Evolutionary conservation across 257 asterid species (phyloP), one percentile per base, ranked within the genome.

Genomic region (Handroanthus guayacan): DNA sequence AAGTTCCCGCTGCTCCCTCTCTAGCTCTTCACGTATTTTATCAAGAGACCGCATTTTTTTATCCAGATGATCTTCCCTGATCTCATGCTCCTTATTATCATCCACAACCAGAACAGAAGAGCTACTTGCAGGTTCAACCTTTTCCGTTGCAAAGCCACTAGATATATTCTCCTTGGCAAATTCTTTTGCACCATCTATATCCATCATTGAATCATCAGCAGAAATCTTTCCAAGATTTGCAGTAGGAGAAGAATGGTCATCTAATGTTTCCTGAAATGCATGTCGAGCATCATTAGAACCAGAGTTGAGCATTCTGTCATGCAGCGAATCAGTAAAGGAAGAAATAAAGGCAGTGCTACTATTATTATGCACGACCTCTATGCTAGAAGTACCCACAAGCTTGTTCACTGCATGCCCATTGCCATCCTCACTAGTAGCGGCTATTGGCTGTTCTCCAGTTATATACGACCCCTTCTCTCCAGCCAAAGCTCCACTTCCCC

Each of bases 1-100:
- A 39, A 81, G 92, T 85, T 86, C 89, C 79, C 88, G 84, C 82
- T 91, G 93, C 89, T 92, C 89, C 79, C 83, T 80, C 72, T 90
- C 96, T 10, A 95, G 88, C 64, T 87, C 89, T 71, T 81, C 89
- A 68, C 88, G 90, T 81, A 92, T 94, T 75, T 88, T 82, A 66
- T 77, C 92, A 57, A 95, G 84, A 77, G 80, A 70, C 75, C 69
- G 52, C 80, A 95, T 79, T 84, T 91, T 94, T 73, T 88, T 97
- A 77, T 87, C 96, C 78, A 94, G 62, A 78, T 71, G 76, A 68
- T 84, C 90, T 78, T 86, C 83, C 69, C 80, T 64, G 43, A 84
- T 80, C 45, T 84, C 83, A 36, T 79, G 86, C 61, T 84, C 89
- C 68, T 80, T 78, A 79, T 77, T 75, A 64, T 51, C 67, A 74